Conservation (phyloP, 2,329 filamentous ascomycete species). For the Cercospora zeina region DNA sequence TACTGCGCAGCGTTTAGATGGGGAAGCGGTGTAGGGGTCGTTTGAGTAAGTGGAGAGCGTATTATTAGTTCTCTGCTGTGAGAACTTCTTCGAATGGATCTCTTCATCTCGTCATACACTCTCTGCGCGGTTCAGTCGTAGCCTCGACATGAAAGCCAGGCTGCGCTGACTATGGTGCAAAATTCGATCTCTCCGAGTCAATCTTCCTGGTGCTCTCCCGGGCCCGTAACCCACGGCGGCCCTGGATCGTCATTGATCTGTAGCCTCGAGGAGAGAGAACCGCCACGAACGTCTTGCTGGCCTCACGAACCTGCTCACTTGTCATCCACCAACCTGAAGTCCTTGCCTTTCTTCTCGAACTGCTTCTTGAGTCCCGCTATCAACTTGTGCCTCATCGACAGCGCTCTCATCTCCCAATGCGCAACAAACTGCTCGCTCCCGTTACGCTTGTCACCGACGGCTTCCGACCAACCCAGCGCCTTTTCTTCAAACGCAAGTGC, state of each 20-base stretch:
- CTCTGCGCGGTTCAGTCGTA: background rate
- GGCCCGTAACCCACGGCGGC: background rate
- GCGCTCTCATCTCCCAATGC: background rate
- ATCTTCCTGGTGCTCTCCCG: background rate
- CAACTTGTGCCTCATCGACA: background rate
- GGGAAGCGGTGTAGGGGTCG: conserved; percentile 3
- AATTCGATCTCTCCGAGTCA: background rate
- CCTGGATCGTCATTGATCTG: too few species aligned
- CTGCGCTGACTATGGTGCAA: background rate
- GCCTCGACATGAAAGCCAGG: background rate
- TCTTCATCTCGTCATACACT: background rate
- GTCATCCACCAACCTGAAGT: background rate
- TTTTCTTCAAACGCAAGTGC: background rate
- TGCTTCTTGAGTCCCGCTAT: background rate
- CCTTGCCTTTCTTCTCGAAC: background rate
- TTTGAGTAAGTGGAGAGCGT: background rate
- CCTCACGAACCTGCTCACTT: background rate
- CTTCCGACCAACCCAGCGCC: background rate
- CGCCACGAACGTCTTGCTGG: background rate
- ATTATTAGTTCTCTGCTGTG: background rate
- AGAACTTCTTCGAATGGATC: background rate
- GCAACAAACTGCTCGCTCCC: background rate
- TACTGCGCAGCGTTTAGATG: conserved; percentile 12
- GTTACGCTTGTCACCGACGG: background rate
- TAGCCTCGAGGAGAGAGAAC: too few species aligned